These are phyloP conservation scores for Lentinula raphanica DNA, from an alignment of 768 basidiomycete species.

Conservation along the genomic window DNA sequence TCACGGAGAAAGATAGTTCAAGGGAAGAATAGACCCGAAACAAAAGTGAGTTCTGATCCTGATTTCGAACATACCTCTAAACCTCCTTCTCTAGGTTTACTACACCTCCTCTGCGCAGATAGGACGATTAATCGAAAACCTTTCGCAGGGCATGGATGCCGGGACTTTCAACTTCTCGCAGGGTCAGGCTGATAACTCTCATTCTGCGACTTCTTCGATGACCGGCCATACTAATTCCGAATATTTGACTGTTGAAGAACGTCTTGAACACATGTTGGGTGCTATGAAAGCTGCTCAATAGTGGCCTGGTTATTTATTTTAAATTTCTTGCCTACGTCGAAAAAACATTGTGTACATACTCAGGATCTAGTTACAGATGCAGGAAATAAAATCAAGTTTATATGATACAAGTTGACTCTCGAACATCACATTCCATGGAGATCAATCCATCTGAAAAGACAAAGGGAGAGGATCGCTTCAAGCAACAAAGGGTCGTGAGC, in stretches of 20 bases:
- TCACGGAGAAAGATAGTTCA: constrained; percentile 54
- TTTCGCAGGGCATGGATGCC: constrained; percentile 77
- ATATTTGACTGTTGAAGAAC: constrained; percentile 72
- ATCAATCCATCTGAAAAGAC: constrained; percentile 74
- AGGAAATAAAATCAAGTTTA: neutral
- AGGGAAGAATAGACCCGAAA: constrained; percentile 67
- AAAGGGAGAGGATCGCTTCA: constrained; percentile 60
- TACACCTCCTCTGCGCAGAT: constrained; percentile 75
- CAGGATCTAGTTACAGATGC: neutral
- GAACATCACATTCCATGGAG: constrained; percentile 37
- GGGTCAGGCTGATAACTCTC: constrained; percentile 31
- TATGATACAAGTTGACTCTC: neutral
- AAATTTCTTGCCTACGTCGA: neutral
- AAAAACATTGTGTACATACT: neutral
- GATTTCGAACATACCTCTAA: constrained; percentile 15
- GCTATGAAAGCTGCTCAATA: constrained; percentile 29
- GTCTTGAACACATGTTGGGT: constrained; percentile 66
- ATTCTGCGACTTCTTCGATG: constrained; percentile 60
- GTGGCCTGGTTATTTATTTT: constrained; percentile 5
- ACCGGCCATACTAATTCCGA: constrained; percentile 44
- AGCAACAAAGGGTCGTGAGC: constrained; percentile 54
- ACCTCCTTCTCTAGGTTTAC: constrained; percentile 48
- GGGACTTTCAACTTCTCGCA: constrained; percentile 78
- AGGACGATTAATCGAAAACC: constrained; percentile 75
- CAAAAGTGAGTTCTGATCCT: constrained; percentile 53